A percentile compares a stretch with the other conserved stretches of the same genome.
Conservation (phyloP, 805 yeast genomes). For the Metschnikowia rubicola region DNA sequence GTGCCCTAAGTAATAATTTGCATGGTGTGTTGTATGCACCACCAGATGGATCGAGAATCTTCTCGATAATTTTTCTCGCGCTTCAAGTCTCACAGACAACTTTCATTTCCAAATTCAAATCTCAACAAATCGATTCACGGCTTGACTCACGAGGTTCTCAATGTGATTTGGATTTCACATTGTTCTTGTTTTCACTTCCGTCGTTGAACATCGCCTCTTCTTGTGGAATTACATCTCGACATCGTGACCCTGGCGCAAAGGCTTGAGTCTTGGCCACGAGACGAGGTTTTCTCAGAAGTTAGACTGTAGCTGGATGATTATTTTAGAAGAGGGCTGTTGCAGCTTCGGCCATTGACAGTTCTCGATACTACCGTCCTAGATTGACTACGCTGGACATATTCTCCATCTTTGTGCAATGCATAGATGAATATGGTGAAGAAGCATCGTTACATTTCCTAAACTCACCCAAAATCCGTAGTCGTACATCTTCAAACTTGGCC, state of each 20-base stretch:
- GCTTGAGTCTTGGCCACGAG: slow-evolving; percentile 15
- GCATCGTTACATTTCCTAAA: slow-evolving; percentile 53
- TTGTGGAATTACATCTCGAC: background rate
- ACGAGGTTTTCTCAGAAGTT: background rate
- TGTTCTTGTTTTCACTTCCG: background rate
- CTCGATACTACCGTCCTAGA: slow-evolving; percentile 66
- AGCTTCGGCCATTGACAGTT: slow-evolving; percentile 12
- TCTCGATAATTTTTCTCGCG: slow-evolving; percentile 16
- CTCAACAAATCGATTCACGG: too few species aligned
- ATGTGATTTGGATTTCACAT: background rate
- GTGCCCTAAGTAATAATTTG: slow-evolving; percentile 2
- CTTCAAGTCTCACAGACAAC: too few species aligned
- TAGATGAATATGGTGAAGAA: slow-evolving; percentile 81
- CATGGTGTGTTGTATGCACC: slow-evolving; percentile 3
- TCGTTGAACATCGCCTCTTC: background rate
- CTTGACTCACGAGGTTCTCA: too few species aligned
- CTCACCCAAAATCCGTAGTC: background rate
- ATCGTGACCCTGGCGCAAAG: slow-evolving; percentile 14
- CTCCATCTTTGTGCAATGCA: slow-evolving; percentile 62
- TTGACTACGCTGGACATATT: slow-evolving; percentile 69
- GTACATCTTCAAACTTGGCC: background rate
- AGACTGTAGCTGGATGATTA: slow-evolving; percentile 14
- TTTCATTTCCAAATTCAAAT: too few species aligned
- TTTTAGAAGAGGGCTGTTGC: slow-evolving; percentile 14
- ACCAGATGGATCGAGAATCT: slow-evolving; percentile 9